Percentiles rank a stretch among this genome's conserved stretches.
phyloP scores from a whole-genome alignment of 2,329 filamentous ascomycete genomes.

The Colletotrichum salicis region DNA sequence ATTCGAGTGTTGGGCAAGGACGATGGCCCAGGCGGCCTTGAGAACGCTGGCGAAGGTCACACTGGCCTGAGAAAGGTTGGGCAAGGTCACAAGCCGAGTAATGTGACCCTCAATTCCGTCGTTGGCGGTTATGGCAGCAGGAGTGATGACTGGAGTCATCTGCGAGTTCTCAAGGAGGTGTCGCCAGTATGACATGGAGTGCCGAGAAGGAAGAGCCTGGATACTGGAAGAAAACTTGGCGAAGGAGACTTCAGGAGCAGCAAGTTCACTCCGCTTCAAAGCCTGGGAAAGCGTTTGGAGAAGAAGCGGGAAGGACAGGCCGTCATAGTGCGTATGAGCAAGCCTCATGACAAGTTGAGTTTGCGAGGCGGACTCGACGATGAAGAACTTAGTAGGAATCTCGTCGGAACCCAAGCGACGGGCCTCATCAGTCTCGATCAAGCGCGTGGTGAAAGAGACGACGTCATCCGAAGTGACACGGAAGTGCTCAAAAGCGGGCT shows the following conservation, averaged over 20 bases:
- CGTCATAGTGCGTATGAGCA: not conserved
- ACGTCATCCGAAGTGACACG: not conserved
- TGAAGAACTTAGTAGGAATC: not conserved
- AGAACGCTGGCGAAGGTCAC: constrained; percentile 26
- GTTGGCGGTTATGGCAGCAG: not conserved
- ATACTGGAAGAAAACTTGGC: not conserved
- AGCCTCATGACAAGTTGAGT: not conserved
- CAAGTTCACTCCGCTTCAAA: not conserved
- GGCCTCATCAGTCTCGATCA: not conserved
- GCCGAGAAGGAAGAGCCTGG: not conserved
- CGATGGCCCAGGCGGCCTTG: constrained; percentile 36
- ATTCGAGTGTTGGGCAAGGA: constrained; percentile 29
- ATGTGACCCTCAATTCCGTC: not conserved
- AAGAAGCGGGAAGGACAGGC: not conserved
- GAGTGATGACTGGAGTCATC: not conserved
- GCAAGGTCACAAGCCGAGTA: not conserved
- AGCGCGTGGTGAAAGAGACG: not conserved
- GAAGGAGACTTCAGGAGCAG: not conserved
- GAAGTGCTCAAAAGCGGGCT: not conserved
- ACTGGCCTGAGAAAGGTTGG: not conserved
- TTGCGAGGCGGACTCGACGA: not conserved
- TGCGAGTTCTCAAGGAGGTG: not conserved
- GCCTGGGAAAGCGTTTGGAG: not conserved
- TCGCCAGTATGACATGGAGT: not conserved
- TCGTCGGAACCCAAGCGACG: not conserved